Evolutionary conservation across 257 asterid genomes (phyloP).

Genomic region (Solanum virginianum): DNA sequence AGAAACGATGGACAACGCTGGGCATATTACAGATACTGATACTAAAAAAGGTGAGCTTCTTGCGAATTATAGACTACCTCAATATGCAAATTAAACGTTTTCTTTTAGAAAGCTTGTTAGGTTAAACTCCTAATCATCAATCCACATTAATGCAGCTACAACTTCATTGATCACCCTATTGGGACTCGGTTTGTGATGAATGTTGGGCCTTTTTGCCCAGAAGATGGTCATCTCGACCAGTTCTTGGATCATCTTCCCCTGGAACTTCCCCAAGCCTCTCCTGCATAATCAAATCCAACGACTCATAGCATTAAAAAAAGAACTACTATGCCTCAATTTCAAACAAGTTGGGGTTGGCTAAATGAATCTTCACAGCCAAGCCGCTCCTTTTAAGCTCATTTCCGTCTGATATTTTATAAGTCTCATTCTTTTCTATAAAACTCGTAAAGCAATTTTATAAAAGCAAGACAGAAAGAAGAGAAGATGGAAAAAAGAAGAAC

Average conservation of each 20-base stretch:
- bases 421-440: not conserved
- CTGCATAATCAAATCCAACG: conserved; percentile 21
- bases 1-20: conserved; percentile 18
- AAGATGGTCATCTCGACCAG: conserved; percentile 36
- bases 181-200: conserved; percentile 14
- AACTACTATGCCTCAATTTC: not conserved
- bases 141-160: conserved; percentile 7
- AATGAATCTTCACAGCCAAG: not conserved
- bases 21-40: conserved; percentile 13
- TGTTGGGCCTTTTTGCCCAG: conserved; percentile 17
- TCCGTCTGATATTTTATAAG: not conserved
- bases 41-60: not conserved
- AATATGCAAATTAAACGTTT: conserved; percentile 19
- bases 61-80: conserved; percentile 28
- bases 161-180: conserved; percentile 19
- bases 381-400: not conserved
- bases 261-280: conserved; percentile 64
- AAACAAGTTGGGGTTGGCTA: not conserved
- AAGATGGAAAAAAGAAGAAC: not conserved
- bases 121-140: conserved; percentile 27
- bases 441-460: not conserved
- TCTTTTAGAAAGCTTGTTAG: conserved; percentile 31
- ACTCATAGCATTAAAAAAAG: not conserved
- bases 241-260: conserved; percentile 51
- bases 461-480: not conserved